Evolutionary conservation across 768 basidiomycete genomes (phyloP).

Genomic region (Leccinellum albellum): DNA sequence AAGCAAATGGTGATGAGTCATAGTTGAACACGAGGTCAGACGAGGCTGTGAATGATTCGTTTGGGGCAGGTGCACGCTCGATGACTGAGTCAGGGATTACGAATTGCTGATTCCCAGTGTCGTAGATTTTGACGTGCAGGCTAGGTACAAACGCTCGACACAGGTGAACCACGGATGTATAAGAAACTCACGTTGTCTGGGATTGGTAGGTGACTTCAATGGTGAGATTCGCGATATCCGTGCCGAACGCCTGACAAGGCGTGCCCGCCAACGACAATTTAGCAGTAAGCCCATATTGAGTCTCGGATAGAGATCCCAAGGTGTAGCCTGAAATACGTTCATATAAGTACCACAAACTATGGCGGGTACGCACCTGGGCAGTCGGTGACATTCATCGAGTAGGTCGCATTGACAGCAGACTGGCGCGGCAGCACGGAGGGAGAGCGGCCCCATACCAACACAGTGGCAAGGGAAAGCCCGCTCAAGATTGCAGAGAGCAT

Average conservation of each 20-base stretch:
- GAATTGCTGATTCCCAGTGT: slow-evolving; percentile 59
- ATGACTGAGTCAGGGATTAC: slow-evolving; percentile 57
- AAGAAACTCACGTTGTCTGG: slow-evolving; percentile 38
- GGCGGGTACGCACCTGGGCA: slow-evolving; percentile 28
- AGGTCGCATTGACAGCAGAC: too few species aligned
- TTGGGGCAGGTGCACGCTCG: slow-evolving; percentile 38
- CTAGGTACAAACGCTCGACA: slow-evolving; percentile 30
- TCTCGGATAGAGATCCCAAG: slow-evolving; percentile 43
- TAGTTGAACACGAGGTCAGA: slow-evolving; percentile 74
- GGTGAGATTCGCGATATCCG: slow-evolving; percentile 53
- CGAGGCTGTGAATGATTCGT: slow-evolving; percentile 30
- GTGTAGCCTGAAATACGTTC: slow-evolving; percentile 47
- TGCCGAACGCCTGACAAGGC: slow-evolving; percentile 64
- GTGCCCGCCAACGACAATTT: slow-evolving; percentile 49
- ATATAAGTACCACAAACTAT: background rate
- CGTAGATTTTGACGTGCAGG: slow-evolving; percentile 65
- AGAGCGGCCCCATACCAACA: slow-evolving; percentile 3
- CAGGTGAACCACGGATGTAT: background rate
- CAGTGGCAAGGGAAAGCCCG: slow-evolving; percentile 5
- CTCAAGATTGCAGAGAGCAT: slow-evolving; percentile 5
- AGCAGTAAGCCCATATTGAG: slow-evolving; percentile 49
- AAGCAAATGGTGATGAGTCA: slow-evolving; percentile 62
- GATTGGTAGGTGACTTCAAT: slow-evolving; percentile 67
- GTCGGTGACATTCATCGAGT: slow-evolving; percentile 30
- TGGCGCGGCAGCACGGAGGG: slow-evolving; percentile 10